Base-by-base conservation (phyloP, 495 filamentous ascomycete genomes). In the Hypoxylon crocopeplum region DNA sequence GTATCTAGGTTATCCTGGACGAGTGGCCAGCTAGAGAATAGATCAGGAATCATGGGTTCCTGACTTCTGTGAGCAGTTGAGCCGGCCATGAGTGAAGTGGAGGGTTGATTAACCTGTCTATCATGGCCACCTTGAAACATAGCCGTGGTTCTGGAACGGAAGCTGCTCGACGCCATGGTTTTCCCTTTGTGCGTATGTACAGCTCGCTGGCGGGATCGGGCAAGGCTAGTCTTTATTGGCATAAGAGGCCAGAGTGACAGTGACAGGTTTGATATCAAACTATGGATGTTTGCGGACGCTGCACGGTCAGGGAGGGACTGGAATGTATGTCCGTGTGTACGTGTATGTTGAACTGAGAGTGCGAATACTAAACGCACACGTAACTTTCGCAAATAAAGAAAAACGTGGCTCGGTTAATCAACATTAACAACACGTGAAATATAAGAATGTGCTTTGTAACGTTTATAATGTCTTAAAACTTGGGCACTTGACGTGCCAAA, bases 1-100 rank as follows among this genome's bases (percentile, higher is more conserved):
- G 94, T 97, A 41, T 76, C 67, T 42, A 93, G 79, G 3, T 66
- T 46, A 72, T 97, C 93, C 50, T 74, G 79, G 63, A 97, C 80
- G 32, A 78, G 74, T 3, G 89, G 86, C 50, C 64, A 72, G 48
- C 74, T 74, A 34, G 81, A 86, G 73, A 90, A 93, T 27, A 94
- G 66, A 47, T 80, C 75, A 22, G 88, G 86, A 40, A 88, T 76
- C 72, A 80, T 77, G 46, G 71, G 69, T 40, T 56, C 48, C 66
- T 76, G 66, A 66, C 67, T 44, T 44, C 24, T 29, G 50, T 58
- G 34, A 54, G 49, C 33, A 51, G 38, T 24, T 42, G 64, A 42
- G 62, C 40, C 55, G 57, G 41, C 15, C 11, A 48, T 38, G n/a
- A 19, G 25, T 13, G 34, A 44, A 32, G 22, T 37, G 27, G 32